Conservation (phyloP, 495 filamentous ascomycete species). For the Penicillium desertorum region DNA sequence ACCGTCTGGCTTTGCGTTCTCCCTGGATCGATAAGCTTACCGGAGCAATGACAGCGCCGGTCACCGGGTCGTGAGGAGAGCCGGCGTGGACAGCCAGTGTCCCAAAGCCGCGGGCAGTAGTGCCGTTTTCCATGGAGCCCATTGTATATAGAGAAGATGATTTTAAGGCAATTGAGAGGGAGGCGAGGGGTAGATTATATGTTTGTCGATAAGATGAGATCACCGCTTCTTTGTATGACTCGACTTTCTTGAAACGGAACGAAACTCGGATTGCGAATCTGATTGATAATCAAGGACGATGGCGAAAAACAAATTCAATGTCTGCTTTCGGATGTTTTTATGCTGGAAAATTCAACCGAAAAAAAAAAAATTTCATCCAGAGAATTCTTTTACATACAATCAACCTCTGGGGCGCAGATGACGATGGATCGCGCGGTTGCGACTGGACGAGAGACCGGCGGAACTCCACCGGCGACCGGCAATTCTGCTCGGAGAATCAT, state of each 20-base stretch:
- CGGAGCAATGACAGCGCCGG: slow-evolving; percentile 91
- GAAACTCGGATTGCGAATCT: slow-evolving; percentile 7
- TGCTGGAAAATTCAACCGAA: background rate
- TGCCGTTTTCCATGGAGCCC: slow-evolving; percentile 33
- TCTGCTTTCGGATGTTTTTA: slow-evolving; percentile 5
- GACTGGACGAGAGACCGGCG: slow-evolving; percentile 19
- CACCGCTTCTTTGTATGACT: slow-evolving; percentile 18
- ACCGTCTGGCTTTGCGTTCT: background rate
- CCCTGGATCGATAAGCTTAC: slow-evolving; percentile 38
- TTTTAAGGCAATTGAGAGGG: slow-evolving; percentile 6
- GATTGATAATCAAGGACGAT: slow-evolving; percentile 15
- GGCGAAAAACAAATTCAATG: slow-evolving; percentile 1
- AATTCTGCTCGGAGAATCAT: slow-evolving; percentile 20
- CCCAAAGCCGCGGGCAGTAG: slow-evolving; percentile 66
- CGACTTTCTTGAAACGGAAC: background rate
- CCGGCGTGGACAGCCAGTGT: slow-evolving; percentile 95
- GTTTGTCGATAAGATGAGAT: slow-evolving; percentile 25
- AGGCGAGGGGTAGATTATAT: slow-evolving; percentile 11
- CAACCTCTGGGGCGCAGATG: slow-evolving; percentile 8
- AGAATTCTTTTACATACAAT: slow-evolving; percentile 5
- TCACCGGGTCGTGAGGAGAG: slow-evolving; percentile 80
- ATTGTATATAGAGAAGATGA: slow-evolving; percentile 21
- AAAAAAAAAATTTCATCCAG: slow-evolving; percentile 1
- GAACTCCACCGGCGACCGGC: slow-evolving; percentile 24
- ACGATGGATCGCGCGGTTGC: slow-evolving; percentile 19